Evolutionary conservation across 176 grass and related monocot species (phyloP), one percentile per base, ranked within the genome.

Genomic region (Guadua angustifolia): DNA sequence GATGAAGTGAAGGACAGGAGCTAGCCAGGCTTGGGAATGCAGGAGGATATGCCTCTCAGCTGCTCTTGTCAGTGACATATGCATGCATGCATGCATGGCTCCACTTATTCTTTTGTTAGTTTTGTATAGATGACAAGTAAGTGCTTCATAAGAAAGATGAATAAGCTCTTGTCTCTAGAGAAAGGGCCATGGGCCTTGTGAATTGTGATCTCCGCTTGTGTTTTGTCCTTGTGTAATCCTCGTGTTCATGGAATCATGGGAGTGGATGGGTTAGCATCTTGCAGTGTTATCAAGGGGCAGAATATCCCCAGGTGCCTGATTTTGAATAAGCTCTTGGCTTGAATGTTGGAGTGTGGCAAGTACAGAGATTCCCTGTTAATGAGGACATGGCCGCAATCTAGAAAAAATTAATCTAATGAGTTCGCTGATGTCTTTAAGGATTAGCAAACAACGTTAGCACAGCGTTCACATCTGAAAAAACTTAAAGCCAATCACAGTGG

Each of bases 181-280:
- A 81, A 85, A 81, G 42, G 66, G 29, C 2, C 82, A 25, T 50
- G 15, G 3, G 18, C 11, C n/a, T 55, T 56, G 42, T 52, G 68
- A 62, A 40, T 63, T 63, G 71, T 66, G 72, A 76, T 89, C 70
- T 76, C 79, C 79, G 60, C 79, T 1, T 22, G 36, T 52, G 29
- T 59, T 86, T 87, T 83, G 86, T 83, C 79, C 42, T 33, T 22
- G 33, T 71, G 29, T 45, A 74, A 49, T 73, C 33, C 47, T 61
- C 46, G 45, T 25, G 17, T 29, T 72, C n/a, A 73, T 83, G 79
- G 88, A 52, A 90, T 90, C 88, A 78, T 65, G 82, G 21, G 46
- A 66, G 0, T 65, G 45, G 66, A 82, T 14, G 25, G 17, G 24
- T 13, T 53, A 85, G 88, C 78, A 86, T 89, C 82, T 61, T 3